phyloP scores from a whole-genome alignment of 352 stramenopile genomes.

The Phytophthora podocarpi region DNA sequence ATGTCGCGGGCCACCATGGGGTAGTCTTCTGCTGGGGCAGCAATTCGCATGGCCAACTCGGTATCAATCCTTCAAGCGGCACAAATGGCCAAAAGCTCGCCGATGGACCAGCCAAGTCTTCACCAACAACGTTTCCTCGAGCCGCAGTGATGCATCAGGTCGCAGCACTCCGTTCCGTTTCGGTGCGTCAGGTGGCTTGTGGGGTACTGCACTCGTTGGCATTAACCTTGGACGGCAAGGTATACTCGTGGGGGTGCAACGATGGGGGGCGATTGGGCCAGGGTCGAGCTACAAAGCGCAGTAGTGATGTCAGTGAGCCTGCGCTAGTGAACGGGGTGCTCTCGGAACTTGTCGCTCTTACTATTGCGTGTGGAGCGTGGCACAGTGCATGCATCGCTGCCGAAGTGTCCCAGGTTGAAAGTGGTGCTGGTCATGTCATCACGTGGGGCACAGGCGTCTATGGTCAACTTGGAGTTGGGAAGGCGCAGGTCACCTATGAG shows the following conservation, averaged over 20 bases:
- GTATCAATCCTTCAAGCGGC: constrained; percentile 22
- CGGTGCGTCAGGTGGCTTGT: constrained; percentile 82
- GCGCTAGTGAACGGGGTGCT: constrained; percentile 45
- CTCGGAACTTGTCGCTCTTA: constrained; percentile 38
- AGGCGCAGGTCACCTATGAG: constrained; percentile 48
- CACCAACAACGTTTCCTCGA: constrained; percentile 49
- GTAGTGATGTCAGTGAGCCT: constrained; percentile 33
- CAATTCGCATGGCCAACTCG: constrained; percentile 76
- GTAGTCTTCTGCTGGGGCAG: constrained; percentile 80
- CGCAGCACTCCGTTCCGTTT: constrained; percentile 47
- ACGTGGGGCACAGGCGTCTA: constrained; percentile 81
- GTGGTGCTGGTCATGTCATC: constrained; percentile 45
- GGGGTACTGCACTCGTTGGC: constrained; percentile 93
- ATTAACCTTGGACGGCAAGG: constrained; percentile 78
- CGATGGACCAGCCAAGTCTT: constrained; percentile 4
- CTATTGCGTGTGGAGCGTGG: constrained; percentile 76
- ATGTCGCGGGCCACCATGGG: constrained; percentile 65
- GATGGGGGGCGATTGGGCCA: constrained; percentile 83
- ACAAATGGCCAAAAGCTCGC: background rate
- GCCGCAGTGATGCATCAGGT: constrained; percentile 65
- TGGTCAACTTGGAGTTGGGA: constrained; percentile 64
- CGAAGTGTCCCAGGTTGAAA: constrained; percentile 1
- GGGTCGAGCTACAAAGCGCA: constrained; percentile 18
- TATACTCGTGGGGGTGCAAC: constrained; percentile 95
- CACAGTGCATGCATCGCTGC: constrained; percentile 70